phyloP scores from a whole-genome alignment of 148 eudicot genomes.

The Camellia sinensis region DNA sequence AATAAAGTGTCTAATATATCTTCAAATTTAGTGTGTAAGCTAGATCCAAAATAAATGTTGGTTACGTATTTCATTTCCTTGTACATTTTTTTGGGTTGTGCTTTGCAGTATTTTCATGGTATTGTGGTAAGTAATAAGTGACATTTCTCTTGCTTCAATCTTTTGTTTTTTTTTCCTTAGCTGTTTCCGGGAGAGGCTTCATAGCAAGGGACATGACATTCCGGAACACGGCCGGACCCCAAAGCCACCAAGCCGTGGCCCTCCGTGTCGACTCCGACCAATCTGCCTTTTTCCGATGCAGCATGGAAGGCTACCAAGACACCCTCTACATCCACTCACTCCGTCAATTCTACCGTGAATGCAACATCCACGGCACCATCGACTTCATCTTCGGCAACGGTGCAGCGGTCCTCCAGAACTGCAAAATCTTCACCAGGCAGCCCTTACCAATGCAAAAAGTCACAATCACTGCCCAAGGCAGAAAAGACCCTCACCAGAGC shows the following conservation, averaged over 20 bases:
- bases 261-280: conserved; percentile 82
- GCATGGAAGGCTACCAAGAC: conserved; percentile 94
- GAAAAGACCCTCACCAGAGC: conserved; percentile 67
- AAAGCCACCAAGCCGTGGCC: conserved; percentile 71
- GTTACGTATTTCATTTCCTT: too few relatives aligned
- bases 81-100: background rate
- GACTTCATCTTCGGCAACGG: conserved; percentile 96
- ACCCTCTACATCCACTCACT: conserved; percentile 83
- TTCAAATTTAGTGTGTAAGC: too few relatives aligned
- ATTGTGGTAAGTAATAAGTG: background rate
- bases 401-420: conserved; percentile 73
- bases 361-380: conserved; percentile 73
- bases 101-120: too few relatives aligned
- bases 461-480: conserved; percentile 83
- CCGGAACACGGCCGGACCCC: conserved; percentile 71
- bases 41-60: too few relatives aligned
- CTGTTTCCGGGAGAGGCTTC: conserved; percentile 83
- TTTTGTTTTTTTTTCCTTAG: conserved; percentile 25
- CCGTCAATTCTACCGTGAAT: conserved; percentile 89
- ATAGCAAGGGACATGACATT: conserved; percentile 84
- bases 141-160: background rate
- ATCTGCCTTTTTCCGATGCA: conserved; percentile 74
- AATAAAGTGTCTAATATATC: too few relatives aligned
- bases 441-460: conserved; percentile 69
- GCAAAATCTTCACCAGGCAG: conserved; percentile 54